Evolutionary conservation across 306 rosid genomes (phyloP), one percentile per base, ranked within the genome.

Genomic region (Acacia melanoxylon): DNA sequence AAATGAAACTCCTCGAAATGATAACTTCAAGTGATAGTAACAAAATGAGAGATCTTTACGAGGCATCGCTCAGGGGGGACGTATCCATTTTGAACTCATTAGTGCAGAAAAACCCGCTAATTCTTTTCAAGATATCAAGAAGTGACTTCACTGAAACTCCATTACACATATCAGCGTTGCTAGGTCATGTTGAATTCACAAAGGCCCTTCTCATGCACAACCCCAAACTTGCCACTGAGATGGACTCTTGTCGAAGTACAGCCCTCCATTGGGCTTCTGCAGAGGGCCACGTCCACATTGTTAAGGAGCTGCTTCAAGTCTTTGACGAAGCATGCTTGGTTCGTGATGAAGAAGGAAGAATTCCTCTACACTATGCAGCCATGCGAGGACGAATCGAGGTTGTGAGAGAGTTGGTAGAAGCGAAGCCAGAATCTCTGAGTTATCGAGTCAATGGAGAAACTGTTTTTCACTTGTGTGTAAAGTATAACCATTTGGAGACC

Each of bases 281-380:
- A 15, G 51, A 19, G 12, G 66, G 78, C 8, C 68, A 56, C 49
- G 1, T 33, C 9, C 35, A 75, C 33, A 75, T 75, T 11, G 68
- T 52, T 13, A 22, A 33, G 27, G 68, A 10, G 16, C 37, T 75
- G 37, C 16, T 75, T 25, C 19, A 35, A 33, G 49, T 8, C 9
- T 0, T 19, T 35, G 10, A 11, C 2, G 13, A 75, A 3, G 68
- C 49, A 16, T 72, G 78, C 78, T 59, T 80, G 77, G 14, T 44
- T 25, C 8, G 5, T 33, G 44, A 66, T 66, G 71, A 66, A 66
- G 71, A 66, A 66, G 24, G 45, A 3, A 66, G 22, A 8, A 58
- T 59, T 17, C 83, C 83, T 27, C 15, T 80, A 7, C 72, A 80
- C 49, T 72, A 58, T 17, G 78, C 72, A 11, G 78, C 72, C 9